Base-by-base conservation (phyloP, 371 early-diverging fungal genomes). In the Mucor sp. region DNA sequence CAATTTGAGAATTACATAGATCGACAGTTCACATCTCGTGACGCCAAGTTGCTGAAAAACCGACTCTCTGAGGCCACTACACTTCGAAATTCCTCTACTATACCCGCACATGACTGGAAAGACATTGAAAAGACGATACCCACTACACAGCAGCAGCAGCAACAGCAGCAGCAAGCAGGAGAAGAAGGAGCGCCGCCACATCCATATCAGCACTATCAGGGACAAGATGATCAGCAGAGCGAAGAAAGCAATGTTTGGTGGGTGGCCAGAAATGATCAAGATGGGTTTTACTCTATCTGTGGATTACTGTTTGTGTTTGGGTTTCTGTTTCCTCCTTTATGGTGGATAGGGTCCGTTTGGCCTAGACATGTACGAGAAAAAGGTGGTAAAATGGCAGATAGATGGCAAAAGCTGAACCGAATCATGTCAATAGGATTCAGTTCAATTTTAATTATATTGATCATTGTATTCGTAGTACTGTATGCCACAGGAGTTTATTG, bases 391-490 rank as follows among this genome's bases (percentile, higher is more conserved):
- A 78, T 80, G 76, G 79, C 81, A 19, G 77, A 73, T 25, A 68
- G 79, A 56, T 83, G 83, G 83, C 81, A 80, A 55, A 65, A 64
- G 17, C 14, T 83, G 17, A 80, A 79, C 60, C 64, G 76, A 28
- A 55, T 72, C 63, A 79, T 80, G 80, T 77, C 83, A 5, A 69
- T 83, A 64, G 79, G 79, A 12, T 83, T 83, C 60, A 76, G 81
- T 41, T 66, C 70, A n/a, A 48, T 83, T 25, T 48, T 83, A 0
- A 43, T 80, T 6, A 63, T 80, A 17, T 67, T 75, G 19, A 56
- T 83, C 15, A 68, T 83, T 48, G 66, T 80, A 11, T 70, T 75
- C 15, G 74, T 64, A 32, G 63, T 75, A 0, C 33, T 73, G 9
- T 73, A 73, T 57, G 50, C 71, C 17, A 71, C 63, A 19, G 25